A percentile compares a stretch with the other conserved stretches of the same genome.
Conservation (phyloP, 768 basidiomycete genomes). For the Asterophora lycoperdoides region DNA sequence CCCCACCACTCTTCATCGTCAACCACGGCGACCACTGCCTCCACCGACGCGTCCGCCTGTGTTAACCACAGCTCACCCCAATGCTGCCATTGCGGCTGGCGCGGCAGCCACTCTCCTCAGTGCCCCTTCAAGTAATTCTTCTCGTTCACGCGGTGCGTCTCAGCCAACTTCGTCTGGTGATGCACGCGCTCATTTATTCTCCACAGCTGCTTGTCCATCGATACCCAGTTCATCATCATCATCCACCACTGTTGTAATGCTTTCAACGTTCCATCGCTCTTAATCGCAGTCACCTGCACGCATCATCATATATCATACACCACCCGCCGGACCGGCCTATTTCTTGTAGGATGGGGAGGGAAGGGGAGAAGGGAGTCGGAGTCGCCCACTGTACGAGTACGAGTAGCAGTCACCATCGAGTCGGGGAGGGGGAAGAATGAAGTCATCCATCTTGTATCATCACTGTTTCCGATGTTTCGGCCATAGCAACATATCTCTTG, state of each 20-base stretch:
- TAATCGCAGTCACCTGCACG: slow-evolving; percentile 9
- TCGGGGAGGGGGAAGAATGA: slow-evolving; percentile 28
- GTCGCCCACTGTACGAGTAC: slow-evolving; percentile 13
- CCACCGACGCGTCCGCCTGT: slow-evolving; percentile 23
- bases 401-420: slow-evolving; percentile 19
- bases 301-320: slow-evolving; percentile 11
- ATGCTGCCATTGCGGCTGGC: slow-evolving; percentile 76
- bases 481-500: slow-evolving; percentile 20
- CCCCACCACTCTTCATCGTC: slow-evolving; percentile 18
- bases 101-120: slow-evolving; percentile 52
- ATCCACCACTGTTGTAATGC: slow-evolving; percentile 14
- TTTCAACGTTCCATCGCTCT: slow-evolving; percentile 15
- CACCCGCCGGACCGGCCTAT: slow-evolving; percentile 13
- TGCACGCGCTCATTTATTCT: slow-evolving; percentile 8
- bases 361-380: slow-evolving; percentile 2
- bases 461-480: slow-evolving; percentile 21
- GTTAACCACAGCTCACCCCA: slow-evolving; percentile 60
- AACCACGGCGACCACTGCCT: slow-evolving; percentile 6
- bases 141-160: slow-evolving; percentile 4
- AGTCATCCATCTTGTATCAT: slow-evolving; percentile 33
- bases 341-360: slow-evolving; percentile 12
- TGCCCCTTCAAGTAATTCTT: slow-evolving; percentile 58
- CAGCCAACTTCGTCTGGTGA: slow-evolving; percentile 1
- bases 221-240: slow-evolving; percentile 13
- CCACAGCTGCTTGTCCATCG: slow-evolving; percentile 1